A percentile compares a stretch with the other conserved stretches of the same genome.
These are phyloP conservation scores for Solanum raphanifolium DNA, from an alignment of 257 asterid species.

Conservation along the genomic window DNA sequence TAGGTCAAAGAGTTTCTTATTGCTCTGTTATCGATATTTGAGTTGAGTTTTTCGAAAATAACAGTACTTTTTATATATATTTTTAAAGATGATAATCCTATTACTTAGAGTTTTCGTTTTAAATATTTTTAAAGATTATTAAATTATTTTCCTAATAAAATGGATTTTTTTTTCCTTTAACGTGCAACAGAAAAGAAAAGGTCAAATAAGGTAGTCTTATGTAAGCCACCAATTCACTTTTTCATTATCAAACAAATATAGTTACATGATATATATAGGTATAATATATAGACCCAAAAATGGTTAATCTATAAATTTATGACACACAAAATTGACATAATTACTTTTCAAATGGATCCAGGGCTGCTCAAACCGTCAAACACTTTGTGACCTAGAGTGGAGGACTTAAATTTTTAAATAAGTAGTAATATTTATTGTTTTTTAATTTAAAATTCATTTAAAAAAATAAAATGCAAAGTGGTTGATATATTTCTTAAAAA, in stretches of 20 bases:
- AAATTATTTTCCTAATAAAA: background rate
- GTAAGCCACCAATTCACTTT: background rate
- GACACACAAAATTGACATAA: background rate
- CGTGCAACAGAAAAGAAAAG: background rate
- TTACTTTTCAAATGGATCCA: background rate
- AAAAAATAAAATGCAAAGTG: background rate
- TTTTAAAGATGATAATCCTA: too few species aligned
- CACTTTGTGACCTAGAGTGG: background rate
- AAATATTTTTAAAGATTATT: too few species aligned
- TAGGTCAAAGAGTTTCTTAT: background rate
- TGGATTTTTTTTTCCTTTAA: background rate
- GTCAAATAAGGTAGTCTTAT: background rate
- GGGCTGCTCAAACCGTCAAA: background rate
- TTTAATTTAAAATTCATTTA: too few species aligned
- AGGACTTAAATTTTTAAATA: too few species aligned
- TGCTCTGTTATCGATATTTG: too few species aligned
- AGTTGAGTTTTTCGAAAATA: background rate
- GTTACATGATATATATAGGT: background rate
- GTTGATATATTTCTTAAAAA: background rate
- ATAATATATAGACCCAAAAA: background rate
- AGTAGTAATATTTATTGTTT: too few species aligned
- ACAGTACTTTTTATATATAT: too few species aligned
- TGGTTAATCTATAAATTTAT: background rate
- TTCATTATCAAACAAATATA: background rate
- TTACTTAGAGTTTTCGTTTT: too few species aligned